Evolutionary conservation across 495 filamentous ascomycete species (phyloP).

Genomic region (Penicillium alfredii): DNA sequence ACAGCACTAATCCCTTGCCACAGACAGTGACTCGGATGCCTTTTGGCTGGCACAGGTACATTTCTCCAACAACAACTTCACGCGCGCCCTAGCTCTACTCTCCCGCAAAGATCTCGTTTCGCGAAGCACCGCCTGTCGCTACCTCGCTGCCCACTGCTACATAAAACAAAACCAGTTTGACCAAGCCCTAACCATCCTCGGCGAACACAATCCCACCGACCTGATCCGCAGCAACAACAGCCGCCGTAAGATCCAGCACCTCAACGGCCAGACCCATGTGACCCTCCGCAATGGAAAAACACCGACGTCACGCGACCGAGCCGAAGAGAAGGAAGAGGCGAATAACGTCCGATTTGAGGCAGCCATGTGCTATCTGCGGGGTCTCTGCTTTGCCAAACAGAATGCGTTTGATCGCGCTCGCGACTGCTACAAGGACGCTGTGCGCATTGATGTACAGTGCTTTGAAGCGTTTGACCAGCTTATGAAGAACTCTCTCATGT

Average conservation of each 20-base stretch:
- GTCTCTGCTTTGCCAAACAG: conserved; percentile 92
- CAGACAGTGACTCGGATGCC: conserved; percentile 84
- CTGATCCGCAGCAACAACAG: conserved; percentile 65
- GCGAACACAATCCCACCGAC: conserved; percentile 87
- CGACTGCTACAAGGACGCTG: conserved; percentile 96
- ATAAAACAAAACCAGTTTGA: conserved; percentile 86
- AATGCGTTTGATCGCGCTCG: conserved; percentile 97
- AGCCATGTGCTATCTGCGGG: conserved; percentile 92
- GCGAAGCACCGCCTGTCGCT: conserved; percentile 78
- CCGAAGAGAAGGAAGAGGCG: conserved; percentile 62
- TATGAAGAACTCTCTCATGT: conserved; percentile 96
- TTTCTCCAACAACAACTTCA: conserved; percentile 90
- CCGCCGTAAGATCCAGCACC: conserved; percentile 53
- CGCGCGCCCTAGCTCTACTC: conserved; percentile 77
- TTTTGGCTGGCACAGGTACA: conserved; percentile 94
- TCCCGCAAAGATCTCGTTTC: conserved; percentile 75
- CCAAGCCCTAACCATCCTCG: conserved; percentile 80
- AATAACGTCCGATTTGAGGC: conserved; percentile 83
- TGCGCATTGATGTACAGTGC: conserved; percentile 95
- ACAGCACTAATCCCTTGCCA: conserved; percentile 15
- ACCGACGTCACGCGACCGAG: conserved; percentile 50
- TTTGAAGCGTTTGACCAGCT: conserved; percentile 97
- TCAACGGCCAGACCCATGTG: conserved; percentile 46
- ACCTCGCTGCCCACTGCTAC: conserved; percentile 87
- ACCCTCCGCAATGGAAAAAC: conserved; percentile 44